A percentile compares a stretch with the other conserved stretches of the same genome.
Conservation (phyloP, 371 early-diverging fungal genomes). For the Entomophthora muscae region DNA sequence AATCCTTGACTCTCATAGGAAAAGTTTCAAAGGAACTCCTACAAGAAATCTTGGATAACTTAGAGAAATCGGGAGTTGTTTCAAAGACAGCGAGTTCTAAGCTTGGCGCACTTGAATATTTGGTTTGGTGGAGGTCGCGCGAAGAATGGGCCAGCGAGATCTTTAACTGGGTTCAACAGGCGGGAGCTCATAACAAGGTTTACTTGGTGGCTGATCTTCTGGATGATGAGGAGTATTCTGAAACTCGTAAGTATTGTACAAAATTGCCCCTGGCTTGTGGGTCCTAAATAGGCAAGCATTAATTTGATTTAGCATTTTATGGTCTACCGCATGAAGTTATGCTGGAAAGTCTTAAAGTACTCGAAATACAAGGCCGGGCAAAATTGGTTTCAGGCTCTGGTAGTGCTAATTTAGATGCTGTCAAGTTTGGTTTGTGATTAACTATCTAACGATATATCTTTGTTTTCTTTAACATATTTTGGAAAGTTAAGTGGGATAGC, state of each 20-base stretch:
- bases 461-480: not conserved
- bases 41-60: not conserved
- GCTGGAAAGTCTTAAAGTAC: not conserved
- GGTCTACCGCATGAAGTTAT: not conserved
- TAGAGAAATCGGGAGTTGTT: not conserved
- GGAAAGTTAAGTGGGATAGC: too few species aligned
- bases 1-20: not conserved
- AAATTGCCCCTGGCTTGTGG: too few species aligned
- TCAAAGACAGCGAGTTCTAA: not conserved
- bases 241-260: not conserved
- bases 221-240: not conserved
- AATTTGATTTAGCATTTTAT: not conserved
- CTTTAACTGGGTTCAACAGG: not conserved
- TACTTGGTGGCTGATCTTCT: not conserved
- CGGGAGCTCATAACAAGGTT: not conserved
- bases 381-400: not conserved
- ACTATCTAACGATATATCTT: not conserved
- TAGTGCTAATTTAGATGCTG: not conserved
- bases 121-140: not conserved
- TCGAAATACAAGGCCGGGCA: not conserved
- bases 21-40: not conserved
- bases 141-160: not conserved
- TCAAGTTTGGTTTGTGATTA: not conserved
- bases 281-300: too few species aligned
- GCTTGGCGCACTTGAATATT: not conserved